Conservation (phyloP, 495 filamentous ascomycete genomes). For the Trichoderma reesei region DNA sequence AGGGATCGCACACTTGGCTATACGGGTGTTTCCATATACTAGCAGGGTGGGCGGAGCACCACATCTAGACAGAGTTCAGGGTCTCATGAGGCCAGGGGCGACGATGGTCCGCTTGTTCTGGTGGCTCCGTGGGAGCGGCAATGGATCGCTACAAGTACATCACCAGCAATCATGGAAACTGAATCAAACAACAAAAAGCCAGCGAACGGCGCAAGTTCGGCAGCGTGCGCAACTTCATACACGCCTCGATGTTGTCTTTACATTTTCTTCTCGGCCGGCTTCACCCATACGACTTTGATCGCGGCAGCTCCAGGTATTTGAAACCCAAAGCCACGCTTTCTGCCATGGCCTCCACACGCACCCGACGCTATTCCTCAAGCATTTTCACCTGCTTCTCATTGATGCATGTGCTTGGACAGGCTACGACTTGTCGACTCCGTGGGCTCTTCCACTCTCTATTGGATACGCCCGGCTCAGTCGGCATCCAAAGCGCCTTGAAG, state of each 20-base stretch:
- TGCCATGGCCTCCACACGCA: background rate
- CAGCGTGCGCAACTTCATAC: background rate
- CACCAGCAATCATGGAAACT: background rate
- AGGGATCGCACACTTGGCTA: background rate
- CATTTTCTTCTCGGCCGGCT: too few species aligned
- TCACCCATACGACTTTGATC: too few species aligned
- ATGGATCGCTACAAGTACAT: background rate
- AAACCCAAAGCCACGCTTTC: too few species aligned
- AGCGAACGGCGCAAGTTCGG: background rate
- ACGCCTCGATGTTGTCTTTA: too few species aligned
- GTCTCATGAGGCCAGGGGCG: background rate
- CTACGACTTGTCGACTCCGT: background rate
- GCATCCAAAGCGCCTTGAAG: background rate
- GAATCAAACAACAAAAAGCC: background rate
- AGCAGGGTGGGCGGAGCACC: background rate
- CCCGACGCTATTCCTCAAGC: background rate
- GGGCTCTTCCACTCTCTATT: background rate
- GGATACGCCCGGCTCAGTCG: background rate
- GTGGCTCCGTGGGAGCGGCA: background rate
- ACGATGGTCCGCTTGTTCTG: background rate
- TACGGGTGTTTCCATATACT: background rate
- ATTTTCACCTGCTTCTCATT: background rate
- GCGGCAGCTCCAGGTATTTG: too few species aligned
- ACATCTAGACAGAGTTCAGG: background rate
- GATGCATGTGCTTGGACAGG: background rate